Conservation (phyloP, 495 filamentous ascomycete species). For the Annulohypoxylon nitens region DNA sequence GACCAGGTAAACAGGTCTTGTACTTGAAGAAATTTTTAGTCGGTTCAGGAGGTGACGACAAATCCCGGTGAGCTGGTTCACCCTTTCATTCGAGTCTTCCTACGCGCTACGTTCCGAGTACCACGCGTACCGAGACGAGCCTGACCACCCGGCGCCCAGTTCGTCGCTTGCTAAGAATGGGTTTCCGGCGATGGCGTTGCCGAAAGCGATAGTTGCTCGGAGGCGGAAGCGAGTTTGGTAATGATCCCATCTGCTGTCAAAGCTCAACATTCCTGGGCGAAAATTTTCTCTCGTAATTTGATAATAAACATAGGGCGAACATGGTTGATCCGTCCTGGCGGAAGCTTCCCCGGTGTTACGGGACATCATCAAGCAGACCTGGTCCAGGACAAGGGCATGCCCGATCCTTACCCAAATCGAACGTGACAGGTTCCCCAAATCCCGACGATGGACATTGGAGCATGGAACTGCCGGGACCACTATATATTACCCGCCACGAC, state of each 20-base stretch:
- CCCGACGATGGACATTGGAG: constrained; percentile 34
- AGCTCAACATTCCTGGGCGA: constrained; percentile 32
- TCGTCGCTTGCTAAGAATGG: constrained; percentile 25
- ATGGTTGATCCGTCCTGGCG: constrained; percentile 38
- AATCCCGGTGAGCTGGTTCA: constrained; percentile 12
- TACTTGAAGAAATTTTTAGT: not conserved
- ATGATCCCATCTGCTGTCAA: constrained; percentile 33
- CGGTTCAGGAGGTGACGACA: constrained; percentile 13
- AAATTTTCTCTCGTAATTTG: constrained; percentile 43
- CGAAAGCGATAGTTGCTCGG: constrained; percentile 30
- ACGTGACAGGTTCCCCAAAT: constrained; percentile 43
- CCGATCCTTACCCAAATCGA: constrained; percentile 43
- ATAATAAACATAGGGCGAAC: constrained; percentile 35
- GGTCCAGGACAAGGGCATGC: constrained; percentile 31
- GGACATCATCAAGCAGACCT: constrained; percentile 26
- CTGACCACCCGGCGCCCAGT: constrained; percentile 30
- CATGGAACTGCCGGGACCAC: constrained; percentile 38
- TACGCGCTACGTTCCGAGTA: constrained; percentile 14
- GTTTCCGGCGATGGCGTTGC: constrained; percentile 28
- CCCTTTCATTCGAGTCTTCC: constrained; percentile 24
- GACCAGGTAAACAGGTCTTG: not conserved
- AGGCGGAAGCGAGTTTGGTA: constrained; percentile 31
- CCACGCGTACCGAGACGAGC: constrained; percentile 11
- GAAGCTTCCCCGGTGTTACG: constrained; percentile 45
- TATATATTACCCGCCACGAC: constrained; percentile 15